Evolutionary conservation across 805 yeast genomes (phyloP), one percentile per base, ranked within the genome.

Genomic region (Candida succiphila): DNA sequence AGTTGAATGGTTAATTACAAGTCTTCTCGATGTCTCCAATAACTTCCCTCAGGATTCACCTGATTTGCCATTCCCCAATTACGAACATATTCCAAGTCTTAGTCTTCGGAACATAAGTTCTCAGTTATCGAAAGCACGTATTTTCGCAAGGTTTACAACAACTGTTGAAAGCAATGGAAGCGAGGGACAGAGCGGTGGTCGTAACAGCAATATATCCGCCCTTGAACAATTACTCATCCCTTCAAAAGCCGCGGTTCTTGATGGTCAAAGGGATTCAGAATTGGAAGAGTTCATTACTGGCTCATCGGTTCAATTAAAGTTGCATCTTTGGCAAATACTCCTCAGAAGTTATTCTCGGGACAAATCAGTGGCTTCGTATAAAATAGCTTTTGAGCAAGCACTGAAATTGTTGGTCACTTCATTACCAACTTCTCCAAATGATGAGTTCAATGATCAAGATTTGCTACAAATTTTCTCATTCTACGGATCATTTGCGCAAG

Each of bases 261-360:
- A 14, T n/a, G 28, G 56, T 12, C 36, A 48, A 1, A 69, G 65
- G 24, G 62, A 69, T 24, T 41, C 47, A 13, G 75, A 87, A 7
- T 76, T 86, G 52, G 61, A 66, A 17, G 53, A 60, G 10, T 85
- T 89, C 47, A 60, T 92, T 13, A 56, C 62, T 3, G 62, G 60
- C 10, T 75, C 94, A 0, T 73, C 92, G 0, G 60, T 80, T 17
- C 78, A 73, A 17, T 67, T 86, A 49, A 72, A 72, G 36, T 57
- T 87, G 25, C 77, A 78, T 34, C 56, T 92, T 3, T 88, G 96
- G 94, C 73, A 72, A 22, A 65, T 80, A 17, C 58, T 88, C 14
- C 65, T 85, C 31, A 72, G 69, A 40, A 67, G 68, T 35, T 83
- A 80, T 44, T 49, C 55, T 12, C 49, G 48, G 3, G 45, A 51